These are phyloP conservation scores for Immersiporthe knoxdaviesiana DNA, from an alignment of 2,329 filamentous ascomycete genomes.

Conservation along the genomic window DNA sequence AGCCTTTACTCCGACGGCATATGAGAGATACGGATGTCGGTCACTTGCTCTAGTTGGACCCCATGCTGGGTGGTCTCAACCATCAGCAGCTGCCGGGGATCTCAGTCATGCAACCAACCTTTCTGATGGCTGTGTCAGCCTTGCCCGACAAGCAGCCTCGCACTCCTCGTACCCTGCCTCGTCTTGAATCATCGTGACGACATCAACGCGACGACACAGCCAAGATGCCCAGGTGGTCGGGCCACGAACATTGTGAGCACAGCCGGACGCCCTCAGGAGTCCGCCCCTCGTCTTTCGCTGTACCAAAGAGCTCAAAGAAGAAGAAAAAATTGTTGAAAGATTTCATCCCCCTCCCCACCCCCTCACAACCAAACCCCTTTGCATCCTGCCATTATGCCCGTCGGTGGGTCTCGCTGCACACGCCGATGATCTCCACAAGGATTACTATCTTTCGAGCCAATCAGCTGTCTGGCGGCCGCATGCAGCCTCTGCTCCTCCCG, in stretches of 20 bases:
- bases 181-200: background rate
- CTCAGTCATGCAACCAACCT: background rate
- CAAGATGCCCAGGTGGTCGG: conserved; percentile 9
- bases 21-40: conserved; percentile 15
- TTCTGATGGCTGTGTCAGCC: background rate
- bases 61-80: background rate
- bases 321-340: no score
- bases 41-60: background rate
- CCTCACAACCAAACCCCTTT: background rate
- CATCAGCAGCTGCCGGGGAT: background rate
- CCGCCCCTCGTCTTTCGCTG: background rate
- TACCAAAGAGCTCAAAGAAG: background rate
- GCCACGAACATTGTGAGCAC: background rate
- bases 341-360: background rate
- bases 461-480: conserved; percentile 1
- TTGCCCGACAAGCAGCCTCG: background rate
- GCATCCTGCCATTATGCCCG: conserved; percentile 16
- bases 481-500: conserved; percentile 4
- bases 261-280: background rate
- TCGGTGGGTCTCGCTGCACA: conserved; percentile 9
- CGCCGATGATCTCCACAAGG: conserved; percentile 11
- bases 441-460: conserved; percentile 4
- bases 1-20: background rate
- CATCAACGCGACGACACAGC: background rate
- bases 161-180: background rate